phyloP scores from a whole-genome alignment of 225 moss, liverwort and hornwort species.

The Straminergon stramineum region DNA sequence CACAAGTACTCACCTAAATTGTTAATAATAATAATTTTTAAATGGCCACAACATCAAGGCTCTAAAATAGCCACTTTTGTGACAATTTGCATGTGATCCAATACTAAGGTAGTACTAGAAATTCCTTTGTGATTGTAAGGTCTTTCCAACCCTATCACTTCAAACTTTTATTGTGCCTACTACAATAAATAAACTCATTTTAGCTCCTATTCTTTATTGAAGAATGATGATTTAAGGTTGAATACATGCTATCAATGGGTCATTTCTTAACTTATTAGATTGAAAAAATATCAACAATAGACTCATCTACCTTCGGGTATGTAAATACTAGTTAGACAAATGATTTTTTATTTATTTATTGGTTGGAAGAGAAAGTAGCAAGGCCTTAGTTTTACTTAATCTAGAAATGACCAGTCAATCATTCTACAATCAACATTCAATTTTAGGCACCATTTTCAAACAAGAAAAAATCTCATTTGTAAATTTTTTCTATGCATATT shows the following conservation, averaged over 20 bases:
- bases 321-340: neutral
- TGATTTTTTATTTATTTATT: neutral
- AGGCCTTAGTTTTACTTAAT: neutral
- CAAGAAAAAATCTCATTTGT: neutral
- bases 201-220: neutral
- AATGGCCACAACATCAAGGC: neutral
- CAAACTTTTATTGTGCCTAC: neutral
- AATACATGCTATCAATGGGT: accelerated
- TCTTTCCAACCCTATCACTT: neutral
- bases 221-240: neutral
- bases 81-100: accelerated
- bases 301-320: neutral
- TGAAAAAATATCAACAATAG: neutral
- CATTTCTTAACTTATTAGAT: neutral
- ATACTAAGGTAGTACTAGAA: neutral
- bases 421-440: neutral
- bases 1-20: neutral
- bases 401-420: neutral
- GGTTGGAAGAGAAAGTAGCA: neutral
- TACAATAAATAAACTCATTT: neutral
- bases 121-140: too few species aligned
- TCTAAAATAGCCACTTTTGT: neutral
- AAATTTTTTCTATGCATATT: neutral
- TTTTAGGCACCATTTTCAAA: neutral
- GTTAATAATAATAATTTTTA: neutral